A percentile compares a stretch with the other conserved stretches of the same genome.
These are phyloP conservation scores for Globisporangium solare DNA, from an alignment of 352 stramenopile species.

Conservation along the genomic window DNA sequence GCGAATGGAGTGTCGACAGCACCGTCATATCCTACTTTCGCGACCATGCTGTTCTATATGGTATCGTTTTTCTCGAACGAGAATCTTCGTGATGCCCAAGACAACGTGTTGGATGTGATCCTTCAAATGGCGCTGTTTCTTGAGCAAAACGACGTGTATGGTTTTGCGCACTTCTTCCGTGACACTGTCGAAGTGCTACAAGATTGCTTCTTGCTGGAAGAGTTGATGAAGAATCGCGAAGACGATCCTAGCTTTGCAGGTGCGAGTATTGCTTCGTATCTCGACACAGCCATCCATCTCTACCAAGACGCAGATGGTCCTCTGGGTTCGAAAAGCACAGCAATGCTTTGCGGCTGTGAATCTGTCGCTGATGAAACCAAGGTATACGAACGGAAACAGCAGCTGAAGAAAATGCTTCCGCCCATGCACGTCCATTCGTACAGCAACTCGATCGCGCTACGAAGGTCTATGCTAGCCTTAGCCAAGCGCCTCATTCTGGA, in stretches of 20 bases:
- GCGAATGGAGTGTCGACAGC: slow-evolving; percentile 7
- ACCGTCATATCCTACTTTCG: slow-evolving; percentile 40
- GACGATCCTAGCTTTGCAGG: slow-evolving; percentile 16
- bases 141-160: slow-evolving; percentile 44
- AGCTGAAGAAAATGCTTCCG: slow-evolving; percentile 47
- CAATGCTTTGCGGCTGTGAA: slow-evolving; percentile 44
- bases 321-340: slow-evolving; percentile 27
- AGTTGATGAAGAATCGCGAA: slow-evolving; percentile 31
- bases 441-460: slow-evolving; percentile 26
- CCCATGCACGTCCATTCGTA: slow-evolving; percentile 41
- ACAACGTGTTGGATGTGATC: slow-evolving; percentile 39
- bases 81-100: slow-evolving; percentile 28
- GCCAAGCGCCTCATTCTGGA: slow-evolving; percentile 27
- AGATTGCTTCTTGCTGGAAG: slow-evolving; percentile 55
- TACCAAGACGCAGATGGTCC: slow-evolving; percentile 56
- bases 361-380: slow-evolving; percentile 21
- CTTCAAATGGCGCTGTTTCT: slow-evolving; percentile 55
- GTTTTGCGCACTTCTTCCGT: slow-evolving; percentile 61
- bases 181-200: slow-evolving; percentile 49
- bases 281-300: slow-evolving; percentile 57
- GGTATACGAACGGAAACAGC: slow-evolving; percentile 29
- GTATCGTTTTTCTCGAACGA: slow-evolving; percentile 60
- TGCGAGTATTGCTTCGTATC: slow-evolving; percentile 37
- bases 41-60: slow-evolving; percentile 73
- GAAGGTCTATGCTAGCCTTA: slow-evolving; percentile 28